Conservation (phyloP, 2,329 filamentous ascomycete genomes). For the Epichloe baconii region DNA sequence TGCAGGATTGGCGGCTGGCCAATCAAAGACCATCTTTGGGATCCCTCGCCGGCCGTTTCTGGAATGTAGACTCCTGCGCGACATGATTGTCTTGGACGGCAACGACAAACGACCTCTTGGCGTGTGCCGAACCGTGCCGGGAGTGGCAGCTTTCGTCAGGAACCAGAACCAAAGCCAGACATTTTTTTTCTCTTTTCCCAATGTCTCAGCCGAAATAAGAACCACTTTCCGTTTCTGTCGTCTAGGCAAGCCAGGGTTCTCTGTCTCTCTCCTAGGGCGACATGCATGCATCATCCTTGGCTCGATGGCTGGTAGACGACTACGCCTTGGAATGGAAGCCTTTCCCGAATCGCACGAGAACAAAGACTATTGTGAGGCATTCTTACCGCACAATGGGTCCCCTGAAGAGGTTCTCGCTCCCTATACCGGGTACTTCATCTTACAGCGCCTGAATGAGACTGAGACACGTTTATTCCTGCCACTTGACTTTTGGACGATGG, state of each 20-base stretch:
- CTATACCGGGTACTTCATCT: neutral
- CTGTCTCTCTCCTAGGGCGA: neutral
- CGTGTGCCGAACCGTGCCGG: neutral
- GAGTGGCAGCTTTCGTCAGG: no score
- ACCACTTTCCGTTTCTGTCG: neutral
- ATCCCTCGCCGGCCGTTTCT: conserved; percentile 1
- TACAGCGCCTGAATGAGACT: neutral
- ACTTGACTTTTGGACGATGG: neutral
- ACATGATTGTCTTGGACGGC: conserved; percentile 2
- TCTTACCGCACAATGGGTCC: neutral
- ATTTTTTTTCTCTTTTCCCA: neutral
- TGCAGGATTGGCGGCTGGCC: conserved; percentile 4
- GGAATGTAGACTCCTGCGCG: conserved; percentile 6
- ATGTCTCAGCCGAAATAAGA: neutral
- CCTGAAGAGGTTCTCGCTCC: neutral
- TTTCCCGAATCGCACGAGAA: neutral
- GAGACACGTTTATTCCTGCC: conserved; percentile 2
- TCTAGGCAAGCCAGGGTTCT: neutral
- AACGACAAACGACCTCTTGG: neutral
- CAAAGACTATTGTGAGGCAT: conserved; percentile 2
- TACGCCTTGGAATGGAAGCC: conserved; percentile 1
- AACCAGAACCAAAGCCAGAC: no score
- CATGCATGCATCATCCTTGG: neutral
- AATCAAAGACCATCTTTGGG: neutral
- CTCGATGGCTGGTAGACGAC: neutral